These are phyloP conservation scores for Ustilago trichophora DNA, from an alignment of 1,284 basidiomycete genomes.

Conservation along the genomic window DNA sequence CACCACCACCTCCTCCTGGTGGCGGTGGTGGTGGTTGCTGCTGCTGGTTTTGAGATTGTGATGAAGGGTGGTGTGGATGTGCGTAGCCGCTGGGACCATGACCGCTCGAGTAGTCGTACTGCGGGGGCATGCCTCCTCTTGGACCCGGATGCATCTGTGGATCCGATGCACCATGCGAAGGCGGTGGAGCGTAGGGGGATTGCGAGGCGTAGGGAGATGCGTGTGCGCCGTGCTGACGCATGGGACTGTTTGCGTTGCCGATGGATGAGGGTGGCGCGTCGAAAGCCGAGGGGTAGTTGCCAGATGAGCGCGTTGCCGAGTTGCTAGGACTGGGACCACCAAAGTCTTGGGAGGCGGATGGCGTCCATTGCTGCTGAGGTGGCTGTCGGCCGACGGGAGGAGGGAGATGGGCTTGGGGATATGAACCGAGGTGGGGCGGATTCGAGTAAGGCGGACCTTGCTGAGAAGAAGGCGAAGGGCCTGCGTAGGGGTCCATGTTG, in stretches of 20 bases:
- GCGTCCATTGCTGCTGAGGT: constrained; percentile 17
- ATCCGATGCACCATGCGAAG: constrained; percentile 12
- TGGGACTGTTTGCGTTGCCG: constrained; percentile 16
- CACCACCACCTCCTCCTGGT: no score
- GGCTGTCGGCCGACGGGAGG: constrained; percentile 23
- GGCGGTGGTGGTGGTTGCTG: constrained; percentile 10
- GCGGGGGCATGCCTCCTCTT: constrained; percentile 5
- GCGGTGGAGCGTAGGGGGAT: constrained; percentile 16
- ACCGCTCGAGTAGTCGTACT: constrained; percentile 19
- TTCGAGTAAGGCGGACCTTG: constrained; percentile 10
- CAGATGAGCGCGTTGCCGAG: constrained; percentile 21
- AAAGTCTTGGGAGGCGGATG: constrained; percentile 23
- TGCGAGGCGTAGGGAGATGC: constrained; percentile 19
- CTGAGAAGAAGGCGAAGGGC: constrained; percentile 17
- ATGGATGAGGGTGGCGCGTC: constrained; percentile 5
- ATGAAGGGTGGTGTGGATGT: constrained; percentile 22
- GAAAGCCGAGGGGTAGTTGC: constrained; percentile 20
- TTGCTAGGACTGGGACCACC: constrained; percentile 27
- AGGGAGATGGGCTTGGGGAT: constrained; percentile 27
- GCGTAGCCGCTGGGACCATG: constrained; percentile 12
- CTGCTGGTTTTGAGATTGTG: constrained; percentile 19
- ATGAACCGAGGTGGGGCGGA: constrained; percentile 6
- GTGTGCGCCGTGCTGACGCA: constrained; percentile 23
- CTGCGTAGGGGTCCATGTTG: constrained; percentile 29
- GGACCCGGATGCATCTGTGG: constrained; percentile 18